Evolutionary conservation across 306 rosid species (phyloP).

Genomic region (Geum urbanum): DNA sequence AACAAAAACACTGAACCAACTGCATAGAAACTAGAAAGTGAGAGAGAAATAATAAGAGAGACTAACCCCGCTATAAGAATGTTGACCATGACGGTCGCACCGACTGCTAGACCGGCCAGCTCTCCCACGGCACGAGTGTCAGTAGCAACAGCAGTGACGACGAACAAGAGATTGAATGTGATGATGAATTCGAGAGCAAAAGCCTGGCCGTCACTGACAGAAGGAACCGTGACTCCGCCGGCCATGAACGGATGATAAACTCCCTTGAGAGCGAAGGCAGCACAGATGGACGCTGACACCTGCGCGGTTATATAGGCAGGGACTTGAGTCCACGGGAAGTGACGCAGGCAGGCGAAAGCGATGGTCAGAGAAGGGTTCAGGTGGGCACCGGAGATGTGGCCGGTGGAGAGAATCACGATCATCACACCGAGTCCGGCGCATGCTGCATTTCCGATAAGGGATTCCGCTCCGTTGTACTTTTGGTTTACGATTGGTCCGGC

Average conservation of each 20-base stretch:
- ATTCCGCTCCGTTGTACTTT: conserved; percentile 69
- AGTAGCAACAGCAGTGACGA: conserved; percentile 91
- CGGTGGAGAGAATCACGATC: conserved; percentile 78
- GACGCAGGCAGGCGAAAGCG: conserved; percentile 77
- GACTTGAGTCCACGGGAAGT: conserved; percentile 88
- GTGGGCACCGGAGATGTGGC: conserved; percentile 95
- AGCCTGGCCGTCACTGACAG: conserved; percentile 54
- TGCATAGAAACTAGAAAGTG: background rate
- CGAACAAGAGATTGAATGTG: conserved; percentile 81
- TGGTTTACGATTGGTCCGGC: conserved; percentile 92
- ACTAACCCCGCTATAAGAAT: conserved; percentile 76
- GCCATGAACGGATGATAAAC: conserved; percentile 66
- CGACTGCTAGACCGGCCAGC: conserved; percentile 88
- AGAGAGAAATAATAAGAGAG: background rate
- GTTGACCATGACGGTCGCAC: conserved; percentile 84
- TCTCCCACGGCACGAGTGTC: conserved; percentile 94
- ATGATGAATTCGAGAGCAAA: conserved; percentile 80
- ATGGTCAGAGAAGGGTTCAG: conserved; percentile 85
- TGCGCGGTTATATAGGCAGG: conserved; percentile 80
- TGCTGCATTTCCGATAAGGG: conserved; percentile 73
- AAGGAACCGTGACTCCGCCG: conserved; percentile 82
- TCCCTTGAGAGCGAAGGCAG: conserved; percentile 69
- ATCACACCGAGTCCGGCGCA: conserved; percentile 83
- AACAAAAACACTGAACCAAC: background rate
- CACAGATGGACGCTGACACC: conserved; percentile 76